Evolutionary conservation across 2,329 filamentous ascomycete species (phyloP), one percentile per base, ranked within the genome.

Genomic region (Arachnopeziza araneosa): DNA sequence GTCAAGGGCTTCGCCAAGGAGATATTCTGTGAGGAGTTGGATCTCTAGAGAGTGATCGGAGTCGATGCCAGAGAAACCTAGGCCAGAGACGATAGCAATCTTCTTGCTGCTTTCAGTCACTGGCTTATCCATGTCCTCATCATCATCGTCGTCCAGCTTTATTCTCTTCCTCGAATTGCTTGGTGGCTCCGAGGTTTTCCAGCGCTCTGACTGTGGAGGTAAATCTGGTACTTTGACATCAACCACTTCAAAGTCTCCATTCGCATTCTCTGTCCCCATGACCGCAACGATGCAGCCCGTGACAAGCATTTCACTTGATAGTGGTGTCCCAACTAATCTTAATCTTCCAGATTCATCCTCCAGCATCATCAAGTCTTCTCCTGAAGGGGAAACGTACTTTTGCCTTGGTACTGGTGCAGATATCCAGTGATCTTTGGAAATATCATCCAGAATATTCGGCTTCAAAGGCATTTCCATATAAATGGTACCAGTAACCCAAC

Each of bases 381-480:
- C 77, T 75, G 63, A 85, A 79, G 10, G 82, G 76, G 44, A 85
- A 65, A 86, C 83, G 75, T 96, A 97, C 67, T 91, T 95, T 65
- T 88, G 81, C 61, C 87, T 83, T 8, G 86, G 83, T 17, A 90
- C 85, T 9, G 93, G 92, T 1, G 90, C 91, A 0, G 90, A 88
- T 61, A 96, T 91, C 88, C 91, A 97, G 72, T 93, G 90, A 75
- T 97, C 93, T 75, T 96, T 96, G 50, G 90, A 89, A 50, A 99
- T 90, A 69, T 99, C 95, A 61, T 97, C 93, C 36, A 99, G 78
- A 73, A 99, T 93, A 71, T 96, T 96, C 0, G 96, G 95, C 77
- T 99, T 99, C 70, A 97, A 75, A 1, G 90, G 85, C 91, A 99
- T 93, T 65, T 98, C 91, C 89, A 98, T 96, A 74, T 96, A 99